Percentiles rank a stretch among this genome's conserved stretches.
phyloP scores from a whole-genome alignment of 1,139 yeast species.

The Blastobotrys arbuscula region DNA sequence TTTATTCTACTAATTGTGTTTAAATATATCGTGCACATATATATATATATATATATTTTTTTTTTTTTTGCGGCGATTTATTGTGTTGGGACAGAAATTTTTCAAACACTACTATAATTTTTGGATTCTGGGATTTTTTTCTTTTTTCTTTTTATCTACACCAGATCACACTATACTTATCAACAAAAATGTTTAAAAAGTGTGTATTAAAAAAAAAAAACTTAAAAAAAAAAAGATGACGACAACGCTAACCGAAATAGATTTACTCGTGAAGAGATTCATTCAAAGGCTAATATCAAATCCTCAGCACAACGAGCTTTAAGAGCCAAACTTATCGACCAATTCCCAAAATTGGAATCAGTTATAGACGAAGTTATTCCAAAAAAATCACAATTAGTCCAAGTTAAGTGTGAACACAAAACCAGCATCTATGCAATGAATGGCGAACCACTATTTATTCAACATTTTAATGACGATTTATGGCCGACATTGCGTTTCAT shows the following conservation, averaged over 20 bases:
- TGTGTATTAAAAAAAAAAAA: constrained; percentile 6
- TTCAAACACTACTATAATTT: neutral
- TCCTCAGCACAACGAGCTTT: constrained; percentile 87
- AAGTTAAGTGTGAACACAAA: constrained; percentile 85
- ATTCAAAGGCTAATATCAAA: constrained; percentile 85
- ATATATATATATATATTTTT: too few species aligned
- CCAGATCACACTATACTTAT: neutral
- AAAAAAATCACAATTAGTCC: constrained; percentile 79
- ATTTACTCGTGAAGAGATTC: constrained; percentile 80
- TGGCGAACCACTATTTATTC: constrained; percentile 69
- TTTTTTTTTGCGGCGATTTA: neutral
- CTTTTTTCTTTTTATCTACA: constrained; percentile 3
- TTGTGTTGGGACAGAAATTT: constrained; percentile 2
- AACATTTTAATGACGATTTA: constrained; percentile 72
- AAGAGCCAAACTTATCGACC: constrained; percentile 63
- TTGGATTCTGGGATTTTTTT: neutral
- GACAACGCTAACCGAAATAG: constrained; percentile 38
- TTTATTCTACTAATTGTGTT: too few species aligned
- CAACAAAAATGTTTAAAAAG: constrained; percentile 19
- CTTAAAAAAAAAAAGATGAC: neutral
- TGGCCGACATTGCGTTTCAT: constrained; percentile 73
- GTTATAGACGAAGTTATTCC: constrained; percentile 80
- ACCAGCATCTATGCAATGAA: constrained; percentile 74
- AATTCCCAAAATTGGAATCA: constrained; percentile 67
- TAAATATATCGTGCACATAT: too few species aligned